Percentiles rank a stretch among this genome's conserved stretches.
These are phyloP conservation scores for Colletotrichum sp. DNA, from an alignment of 2,329 filamentous ascomycete genomes.

Conservation along the genomic window DNA sequence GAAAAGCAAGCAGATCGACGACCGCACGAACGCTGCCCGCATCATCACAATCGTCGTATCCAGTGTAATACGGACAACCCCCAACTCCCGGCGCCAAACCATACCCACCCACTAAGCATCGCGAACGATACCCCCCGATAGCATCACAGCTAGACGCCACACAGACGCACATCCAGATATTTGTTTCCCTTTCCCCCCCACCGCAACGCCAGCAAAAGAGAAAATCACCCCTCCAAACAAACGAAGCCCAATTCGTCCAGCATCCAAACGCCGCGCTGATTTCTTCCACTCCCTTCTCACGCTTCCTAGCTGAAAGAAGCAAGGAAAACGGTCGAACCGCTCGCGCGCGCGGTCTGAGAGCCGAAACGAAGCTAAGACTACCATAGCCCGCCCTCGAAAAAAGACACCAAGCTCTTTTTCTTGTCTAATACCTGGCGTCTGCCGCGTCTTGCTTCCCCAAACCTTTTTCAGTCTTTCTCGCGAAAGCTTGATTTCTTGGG, in stretches of 20 bases:
- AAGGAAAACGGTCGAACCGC: conserved; percentile 13
- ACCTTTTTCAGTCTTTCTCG: neutral
- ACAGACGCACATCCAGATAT: neutral
- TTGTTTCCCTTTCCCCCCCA: neutral
- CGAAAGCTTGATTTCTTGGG: neutral
- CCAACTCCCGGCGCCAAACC: neutral
- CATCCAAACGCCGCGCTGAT: neutral
- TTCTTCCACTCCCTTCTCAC: neutral
- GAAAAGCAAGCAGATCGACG: neutral
- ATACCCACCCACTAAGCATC: neutral
- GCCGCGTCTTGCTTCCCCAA: neutral
- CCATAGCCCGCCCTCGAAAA: neutral
- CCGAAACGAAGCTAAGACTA: neutral
- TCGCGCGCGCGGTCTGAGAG: conserved; percentile 18
- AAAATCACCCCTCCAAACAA: neutral
- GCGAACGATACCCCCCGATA: neutral
- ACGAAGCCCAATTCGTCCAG: conserved; percentile 6
- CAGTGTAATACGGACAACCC: neutral
- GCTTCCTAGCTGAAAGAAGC: neutral
- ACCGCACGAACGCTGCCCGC: neutral
- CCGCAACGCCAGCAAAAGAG: neutral
- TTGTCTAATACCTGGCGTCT: neutral
- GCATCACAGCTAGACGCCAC: neutral
- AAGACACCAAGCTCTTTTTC: neutral
- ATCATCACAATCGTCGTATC: neutral